Evolutionary conservation across 495 filamentous ascomycete species (phyloP), one percentile per base, ranked within the genome.

Genomic region (Paragyromitra xinjiangensis): DNA sequence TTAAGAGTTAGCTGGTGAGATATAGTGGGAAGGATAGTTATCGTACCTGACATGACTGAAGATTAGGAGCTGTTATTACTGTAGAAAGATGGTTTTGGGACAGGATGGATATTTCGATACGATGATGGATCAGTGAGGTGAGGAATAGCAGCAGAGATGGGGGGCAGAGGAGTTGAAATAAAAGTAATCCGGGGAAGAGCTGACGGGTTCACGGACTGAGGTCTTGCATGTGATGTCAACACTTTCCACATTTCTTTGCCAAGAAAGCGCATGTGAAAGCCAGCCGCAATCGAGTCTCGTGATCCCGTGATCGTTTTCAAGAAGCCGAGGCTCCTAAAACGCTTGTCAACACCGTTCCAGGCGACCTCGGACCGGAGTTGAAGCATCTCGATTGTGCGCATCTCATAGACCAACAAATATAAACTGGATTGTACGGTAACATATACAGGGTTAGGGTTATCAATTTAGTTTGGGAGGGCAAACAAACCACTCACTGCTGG

Each of bases 201-300:
- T 8, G 55, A 26, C 14, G 55, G 55, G 9, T 58, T 48, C 44
- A 48, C 44, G 44, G 37, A 24, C 59, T 4, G 37, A 53, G 40
- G 24, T 40, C 58, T 65, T 12, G 61, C 73, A 77, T 77, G 73
- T 77, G 73, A 77, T 71, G 68, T 42, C 61, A 67, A 67, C 62
- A 11, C 12, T 29, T 62, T 29, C 58, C 11, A 6, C 8, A 16
- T 24, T 42, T 50, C 42, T 24, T 24, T 24, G 59, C 51, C 51
- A 73, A 63, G 34, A 29, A 24, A 14, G 48, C 6, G 56, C 73
- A 77, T 77, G 73, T 77, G 73, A 76, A 71, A 71, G 24, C 44
- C 11, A 75, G 44, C 65, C 63, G 63, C 63, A 19, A 34, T 26
- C 8, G 55, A 53, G 64, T 37, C 19, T 39, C 58, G 55, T 64